phyloP scores from a whole-genome alignment of 2,329 filamentous ascomycete species.

The Ascochyta pisi region DNA sequence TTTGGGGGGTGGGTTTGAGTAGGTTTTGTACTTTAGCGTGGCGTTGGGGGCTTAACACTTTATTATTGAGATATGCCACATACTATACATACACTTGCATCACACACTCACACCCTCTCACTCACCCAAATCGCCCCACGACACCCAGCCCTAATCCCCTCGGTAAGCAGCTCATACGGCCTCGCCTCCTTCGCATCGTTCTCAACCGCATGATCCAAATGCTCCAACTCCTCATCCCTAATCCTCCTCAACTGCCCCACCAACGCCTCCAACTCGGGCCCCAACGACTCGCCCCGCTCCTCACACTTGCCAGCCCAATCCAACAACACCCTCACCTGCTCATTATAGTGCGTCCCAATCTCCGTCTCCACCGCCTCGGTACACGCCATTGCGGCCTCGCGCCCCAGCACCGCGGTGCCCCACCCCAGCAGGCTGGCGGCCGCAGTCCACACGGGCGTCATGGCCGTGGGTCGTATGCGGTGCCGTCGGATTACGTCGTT shows the following conservation, averaged over 20 bases:
- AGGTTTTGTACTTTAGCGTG: conserved; percentile 4
- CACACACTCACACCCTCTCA: conserved; percentile 65
- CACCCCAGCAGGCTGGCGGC: conserved; percentile 85
- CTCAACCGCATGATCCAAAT: conserved; percentile 92
- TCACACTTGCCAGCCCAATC: conserved; percentile 82
- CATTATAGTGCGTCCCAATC: conserved; percentile 95
- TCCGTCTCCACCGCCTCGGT: conserved; percentile 98
- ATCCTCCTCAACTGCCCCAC: conserved; percentile 79
- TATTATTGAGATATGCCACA: neutral
- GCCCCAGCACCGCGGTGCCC: conserved; percentile 85
- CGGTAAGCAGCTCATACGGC: conserved; percentile 88
- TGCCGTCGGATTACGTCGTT: conserved; percentile 83
- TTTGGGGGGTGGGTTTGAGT: conserved; percentile 48
- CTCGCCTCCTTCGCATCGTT: conserved; percentile 90
- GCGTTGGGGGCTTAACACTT: neutral
- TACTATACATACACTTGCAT: neutral
- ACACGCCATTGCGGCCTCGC: conserved; percentile 97
- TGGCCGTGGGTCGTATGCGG: conserved; percentile 86
- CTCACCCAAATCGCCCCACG: conserved; percentile 91
- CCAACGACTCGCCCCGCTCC: conserved; percentile 77
- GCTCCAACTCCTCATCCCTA: conserved; percentile 94
- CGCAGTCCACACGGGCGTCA: conserved; percentile 88
- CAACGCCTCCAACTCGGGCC: conserved; percentile 76
- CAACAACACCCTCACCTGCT: conserved; percentile 81
- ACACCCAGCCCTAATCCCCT: conserved; percentile 88